Conservation (phyloP, 2,329 filamentous ascomycete genomes). For the Karstenula rhodostoma region DNA sequence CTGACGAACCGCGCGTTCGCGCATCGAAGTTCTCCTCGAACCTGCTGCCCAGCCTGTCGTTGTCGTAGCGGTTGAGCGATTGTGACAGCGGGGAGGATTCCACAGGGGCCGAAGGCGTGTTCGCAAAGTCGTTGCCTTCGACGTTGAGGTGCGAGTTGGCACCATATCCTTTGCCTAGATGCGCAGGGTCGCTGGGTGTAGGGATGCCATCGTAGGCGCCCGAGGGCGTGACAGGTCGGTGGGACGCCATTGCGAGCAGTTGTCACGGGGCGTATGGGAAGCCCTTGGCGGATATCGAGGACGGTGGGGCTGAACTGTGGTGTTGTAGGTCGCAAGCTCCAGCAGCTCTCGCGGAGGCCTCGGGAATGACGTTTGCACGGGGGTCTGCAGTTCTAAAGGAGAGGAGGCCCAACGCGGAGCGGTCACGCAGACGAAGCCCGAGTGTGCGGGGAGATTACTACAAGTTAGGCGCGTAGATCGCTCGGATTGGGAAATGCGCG, state of each 20-base stretch:
- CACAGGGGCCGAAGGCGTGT: slow-evolving; percentile 39
- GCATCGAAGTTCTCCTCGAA: slow-evolving; percentile 78
- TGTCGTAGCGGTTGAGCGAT: slow-evolving; percentile 31
- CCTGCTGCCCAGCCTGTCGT: slow-evolving; percentile 57
- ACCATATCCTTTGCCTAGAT: slow-evolving; percentile 48
- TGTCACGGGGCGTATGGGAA: not conserved
- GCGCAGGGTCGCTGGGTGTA: slow-evolving; percentile 44
- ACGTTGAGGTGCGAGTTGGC: slow-evolving; percentile 33
- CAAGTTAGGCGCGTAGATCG: slow-evolving; percentile 3
- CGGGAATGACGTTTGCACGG: slow-evolving; percentile 13
- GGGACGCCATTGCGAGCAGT: slow-evolving; percentile 33
- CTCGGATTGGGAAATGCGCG: not conserved
- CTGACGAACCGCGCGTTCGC: slow-evolving; percentile 70
- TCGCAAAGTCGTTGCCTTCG: slow-evolving; percentile 51
- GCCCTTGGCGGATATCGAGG: not conserved
- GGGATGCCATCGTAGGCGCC: slow-evolving; percentile 49
- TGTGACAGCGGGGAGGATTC: slow-evolving; percentile 48
- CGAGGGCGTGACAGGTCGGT: slow-evolving; percentile 37
- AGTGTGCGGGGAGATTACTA: slow-evolving; percentile 6
- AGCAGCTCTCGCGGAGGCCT: not conserved
- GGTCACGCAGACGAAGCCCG: not conserved
- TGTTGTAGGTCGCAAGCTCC: slow-evolving; percentile 1
- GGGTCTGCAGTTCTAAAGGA: slow-evolving; percentile 8
- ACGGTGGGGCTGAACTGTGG: not conserved
- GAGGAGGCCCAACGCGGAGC: slow-evolving; percentile 7